These are phyloP conservation scores for Ceratobasidium sp. DNA, from an alignment of 1,284 basidiomycete species.

Conservation along the genomic window DNA sequence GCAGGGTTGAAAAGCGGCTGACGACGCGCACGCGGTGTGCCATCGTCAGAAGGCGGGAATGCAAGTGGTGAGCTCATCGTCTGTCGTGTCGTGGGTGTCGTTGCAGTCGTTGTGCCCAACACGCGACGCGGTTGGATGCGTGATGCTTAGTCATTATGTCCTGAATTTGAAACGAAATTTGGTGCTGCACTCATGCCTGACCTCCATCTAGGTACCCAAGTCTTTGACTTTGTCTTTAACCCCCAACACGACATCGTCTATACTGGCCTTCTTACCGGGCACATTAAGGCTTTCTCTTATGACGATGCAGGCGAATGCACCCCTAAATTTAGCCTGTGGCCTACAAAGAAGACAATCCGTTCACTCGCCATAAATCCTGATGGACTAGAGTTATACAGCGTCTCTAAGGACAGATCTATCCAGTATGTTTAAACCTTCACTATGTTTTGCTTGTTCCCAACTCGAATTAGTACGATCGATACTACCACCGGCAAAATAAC, in stretches of 20 bases:
- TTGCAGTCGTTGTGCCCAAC: conserved; percentile 8
- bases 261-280: conserved; percentile 63
- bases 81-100: background rate
- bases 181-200: conserved; percentile 66
- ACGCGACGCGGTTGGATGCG: conserved; percentile 18
- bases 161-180: conserved; percentile 36
- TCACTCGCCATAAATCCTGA: conserved; percentile 71
- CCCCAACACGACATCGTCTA: conserved; percentile 76
- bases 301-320: conserved; percentile 70
- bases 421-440: conserved; percentile 65
- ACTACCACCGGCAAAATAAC: conserved; percentile 70
- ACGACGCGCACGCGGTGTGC: conserved; percentile 25
- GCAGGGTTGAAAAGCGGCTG: conserved; percentile 28
- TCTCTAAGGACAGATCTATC: conserved; percentile 84
- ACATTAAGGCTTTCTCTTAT: conserved; percentile 62
- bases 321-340: conserved; percentile 66
- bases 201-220: conserved; percentile 76
- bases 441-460: background rate
- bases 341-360: conserved; percentile 80
- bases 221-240: conserved; percentile 91
- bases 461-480: conserved; percentile 70
- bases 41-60: conserved; percentile 31
- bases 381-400: conserved; percentile 75
- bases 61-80: conserved; percentile 39
- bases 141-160: conserved; percentile 22